Conservation (phyloP, 805 yeast genomes). For the Sungouiozyma ichnusensis region DNA sequence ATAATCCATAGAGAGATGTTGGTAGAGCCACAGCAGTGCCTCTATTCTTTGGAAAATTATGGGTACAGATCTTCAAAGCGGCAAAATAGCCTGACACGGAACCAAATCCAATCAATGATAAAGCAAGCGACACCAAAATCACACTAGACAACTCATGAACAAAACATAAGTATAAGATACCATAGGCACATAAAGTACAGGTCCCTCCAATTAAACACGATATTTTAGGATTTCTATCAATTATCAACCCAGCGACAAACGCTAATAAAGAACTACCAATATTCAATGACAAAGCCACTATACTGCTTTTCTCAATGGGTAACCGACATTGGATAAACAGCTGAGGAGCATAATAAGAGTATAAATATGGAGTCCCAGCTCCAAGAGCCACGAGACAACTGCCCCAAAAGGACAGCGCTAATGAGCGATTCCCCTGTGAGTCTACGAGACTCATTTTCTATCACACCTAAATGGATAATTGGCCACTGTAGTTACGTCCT, state of each 20-base stretch:
- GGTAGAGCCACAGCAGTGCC: constrained; percentile 65
- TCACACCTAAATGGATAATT: too few relatives aligned
- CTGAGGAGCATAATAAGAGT: constrained; percentile 70
- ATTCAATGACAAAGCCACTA: constrained; percentile 49
- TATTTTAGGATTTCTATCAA: constrained; percentile 43
- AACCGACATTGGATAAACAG: constrained; percentile 46
- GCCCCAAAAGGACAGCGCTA: constrained; percentile 15
- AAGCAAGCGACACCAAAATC: constrained; percentile 36
- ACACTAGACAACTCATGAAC: constrained; percentile 32
- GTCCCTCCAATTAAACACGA: constrained; percentile 48
- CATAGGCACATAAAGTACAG: constrained; percentile 45
- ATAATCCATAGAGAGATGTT: constrained; percentile 57
- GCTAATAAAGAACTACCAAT: constrained; percentile 65
- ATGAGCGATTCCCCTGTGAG: background rate
- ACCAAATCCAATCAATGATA: constrained; percentile 52
- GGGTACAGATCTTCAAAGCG: constrained; percentile 36
- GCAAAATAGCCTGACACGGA: constrained; percentile 52
- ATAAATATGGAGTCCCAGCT: constrained; percentile 66
- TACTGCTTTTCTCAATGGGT: constrained; percentile 51
- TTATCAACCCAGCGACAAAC: constrained; percentile 56
- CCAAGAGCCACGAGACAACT: constrained; percentile 46
- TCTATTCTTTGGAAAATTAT: constrained; percentile 60
- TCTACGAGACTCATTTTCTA: background rate
- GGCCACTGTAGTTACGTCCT: too few relatives aligned
- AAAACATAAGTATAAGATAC: constrained; percentile 40